Percentiles rank a stretch among this genome's conserved stretches.
phyloP scores from a whole-genome alignment of 805 yeast genomes.

The Metschnikowia santaceciliae region DNA sequence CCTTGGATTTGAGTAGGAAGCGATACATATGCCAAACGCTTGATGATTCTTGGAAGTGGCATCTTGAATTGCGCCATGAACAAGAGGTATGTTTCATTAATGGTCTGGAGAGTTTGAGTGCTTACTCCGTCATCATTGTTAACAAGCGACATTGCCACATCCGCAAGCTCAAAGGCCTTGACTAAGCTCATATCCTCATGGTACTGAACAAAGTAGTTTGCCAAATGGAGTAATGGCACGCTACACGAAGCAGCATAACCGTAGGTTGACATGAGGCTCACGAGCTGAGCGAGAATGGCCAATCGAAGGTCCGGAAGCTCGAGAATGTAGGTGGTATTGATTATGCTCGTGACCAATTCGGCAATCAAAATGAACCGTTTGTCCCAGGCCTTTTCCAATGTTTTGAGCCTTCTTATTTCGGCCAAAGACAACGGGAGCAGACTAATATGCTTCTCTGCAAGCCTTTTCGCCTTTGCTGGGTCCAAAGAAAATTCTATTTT shows the following conservation, averaged over 20 bases:
- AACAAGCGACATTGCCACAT: constrained; percentile 37
- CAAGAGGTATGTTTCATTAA: constrained; percentile 40
- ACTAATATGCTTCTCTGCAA: constrained; percentile 19
- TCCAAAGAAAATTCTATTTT: constrained; percentile 32
- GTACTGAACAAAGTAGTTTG: constrained; percentile 27
- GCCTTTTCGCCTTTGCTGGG: constrained; percentile 20
- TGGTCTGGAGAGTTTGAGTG: constrained; percentile 31
- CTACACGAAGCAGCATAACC: constrained; percentile 42
- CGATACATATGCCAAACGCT: constrained; percentile 13
- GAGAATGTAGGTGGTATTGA: constrained; percentile 29
- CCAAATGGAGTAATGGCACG: constrained; percentile 36
- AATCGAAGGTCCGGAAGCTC: constrained; percentile 25
- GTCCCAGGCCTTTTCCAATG: constrained; percentile 21
- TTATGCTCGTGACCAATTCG: constrained; percentile 38
- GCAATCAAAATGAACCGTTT: constrained; percentile 30
- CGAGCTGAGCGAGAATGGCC: constrained; percentile 30
- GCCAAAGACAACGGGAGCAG: constrained; percentile 37
- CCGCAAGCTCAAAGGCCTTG: constrained; percentile 40
- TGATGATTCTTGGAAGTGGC: constrained; percentile 33
- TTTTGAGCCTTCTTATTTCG: constrained; percentile 32
- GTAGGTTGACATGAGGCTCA: constrained; percentile 31
- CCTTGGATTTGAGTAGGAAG: constrained; percentile 2
- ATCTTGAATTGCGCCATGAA: constrained; percentile 41
- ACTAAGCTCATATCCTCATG: constrained; percentile 28
- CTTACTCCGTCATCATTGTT: constrained; percentile 30